phyloP scores from a whole-genome alignment of 768 basidiomycete genomes.

The Russula vinacea region DNA sequence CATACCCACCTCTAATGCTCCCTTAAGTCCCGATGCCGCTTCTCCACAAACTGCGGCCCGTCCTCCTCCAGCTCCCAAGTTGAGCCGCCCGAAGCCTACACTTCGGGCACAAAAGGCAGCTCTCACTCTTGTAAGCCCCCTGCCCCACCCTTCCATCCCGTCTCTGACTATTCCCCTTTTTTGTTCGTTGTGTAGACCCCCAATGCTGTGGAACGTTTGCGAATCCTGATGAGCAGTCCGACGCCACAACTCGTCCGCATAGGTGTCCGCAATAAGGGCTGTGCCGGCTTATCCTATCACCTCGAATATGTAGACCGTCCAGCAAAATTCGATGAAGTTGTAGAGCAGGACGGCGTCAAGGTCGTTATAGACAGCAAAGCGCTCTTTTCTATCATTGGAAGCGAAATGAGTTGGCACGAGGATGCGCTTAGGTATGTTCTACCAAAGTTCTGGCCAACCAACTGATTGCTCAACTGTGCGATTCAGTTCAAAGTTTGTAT shows the following conservation, averaged over 20 bases:
- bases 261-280: constrained; percentile 95
- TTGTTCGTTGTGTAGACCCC: constrained; percentile 58
- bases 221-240: constrained; percentile 70
- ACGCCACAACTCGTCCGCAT: constrained; percentile 91
- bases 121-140: constrained; percentile 56
- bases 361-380: constrained; percentile 97
- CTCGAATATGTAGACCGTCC: constrained; percentile 92
- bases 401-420: constrained; percentile 99
- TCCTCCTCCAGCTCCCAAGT: constrained; percentile 66
- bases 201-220: constrained; percentile 68
- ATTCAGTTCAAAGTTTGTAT: constrained; percentile 73
- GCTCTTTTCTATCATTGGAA: constrained; percentile 95
- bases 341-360: constrained; percentile 90
- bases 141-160: neutral
- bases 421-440: constrained; percentile 74
- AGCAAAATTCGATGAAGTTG: constrained; percentile 92
- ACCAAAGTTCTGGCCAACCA: constrained; percentile 1
- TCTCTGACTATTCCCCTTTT: constrained; percentile 3
- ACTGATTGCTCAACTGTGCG: constrained; percentile 15
- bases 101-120: constrained; percentile 75
- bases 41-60: constrained; percentile 71
- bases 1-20: constrained; percentile 43
- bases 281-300: constrained; percentile 88
- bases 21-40: constrained; percentile 55
- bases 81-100: constrained; percentile 59